These are phyloP conservation scores for Pythium graminicola DNA, from an alignment of 352 stramenopile genomes.

Conservation along the genomic window DNA sequence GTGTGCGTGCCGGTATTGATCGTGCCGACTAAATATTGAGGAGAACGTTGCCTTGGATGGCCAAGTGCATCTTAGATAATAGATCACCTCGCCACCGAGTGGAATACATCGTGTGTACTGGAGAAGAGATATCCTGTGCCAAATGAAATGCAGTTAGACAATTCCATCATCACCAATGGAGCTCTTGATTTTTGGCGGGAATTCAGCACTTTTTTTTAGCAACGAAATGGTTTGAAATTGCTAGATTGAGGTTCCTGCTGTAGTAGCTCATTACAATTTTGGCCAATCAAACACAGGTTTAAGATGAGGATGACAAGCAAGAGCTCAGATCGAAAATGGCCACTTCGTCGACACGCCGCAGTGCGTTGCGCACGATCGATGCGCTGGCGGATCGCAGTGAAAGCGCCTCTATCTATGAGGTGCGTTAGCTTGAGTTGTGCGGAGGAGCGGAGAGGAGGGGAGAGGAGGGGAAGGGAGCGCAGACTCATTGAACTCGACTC, in stretches of 20 bases:
- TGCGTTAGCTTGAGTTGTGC: background rate
- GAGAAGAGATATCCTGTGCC: too few relatives aligned
- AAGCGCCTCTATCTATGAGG: constrained; percentile 20
- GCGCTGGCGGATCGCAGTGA: constrained; percentile 16
- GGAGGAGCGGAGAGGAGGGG: background rate
- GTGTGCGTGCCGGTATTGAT: constrained; percentile 69
- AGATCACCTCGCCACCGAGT: too few relatives aligned
- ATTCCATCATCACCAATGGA: background rate
- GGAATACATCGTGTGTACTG: too few relatives aligned
- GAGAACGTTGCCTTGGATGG: too few relatives aligned
- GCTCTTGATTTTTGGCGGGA: constrained; percentile 5
- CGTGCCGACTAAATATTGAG: constrained; percentile 20
- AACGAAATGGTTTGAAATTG: background rate
- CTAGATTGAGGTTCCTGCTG: constrained; percentile 1
- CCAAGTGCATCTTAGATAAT: too few relatives aligned
- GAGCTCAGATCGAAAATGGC: background rate
- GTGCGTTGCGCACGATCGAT: constrained; percentile 25
- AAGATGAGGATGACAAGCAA: background rate
- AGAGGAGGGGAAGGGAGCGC: background rate
- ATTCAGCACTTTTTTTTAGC: background rate
- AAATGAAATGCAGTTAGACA: background rate
- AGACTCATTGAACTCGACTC: too few relatives aligned
- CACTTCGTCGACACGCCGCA: constrained; percentile 7
- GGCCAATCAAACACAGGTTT: background rate
- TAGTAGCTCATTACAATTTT: background rate